Conservation (phyloP, 352 stramenopile species). For the Aphanomyces cochlioides region DNA sequence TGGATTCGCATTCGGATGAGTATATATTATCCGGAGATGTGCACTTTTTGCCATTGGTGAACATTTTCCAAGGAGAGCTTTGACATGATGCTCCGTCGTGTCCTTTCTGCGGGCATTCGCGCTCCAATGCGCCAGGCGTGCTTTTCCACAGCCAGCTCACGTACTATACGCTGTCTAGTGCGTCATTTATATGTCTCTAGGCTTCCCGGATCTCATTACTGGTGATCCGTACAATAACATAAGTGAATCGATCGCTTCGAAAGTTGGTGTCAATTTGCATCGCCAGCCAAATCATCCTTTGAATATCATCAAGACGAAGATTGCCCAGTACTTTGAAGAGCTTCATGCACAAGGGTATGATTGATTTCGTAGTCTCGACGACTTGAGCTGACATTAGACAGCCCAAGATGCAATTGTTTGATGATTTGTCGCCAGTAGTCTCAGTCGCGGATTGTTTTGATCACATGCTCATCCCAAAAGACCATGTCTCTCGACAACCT, state of each 20-base stretch:
- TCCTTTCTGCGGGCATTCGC: background rate
- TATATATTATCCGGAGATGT: conserved; percentile 1
- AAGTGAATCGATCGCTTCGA: conserved; percentile 71
- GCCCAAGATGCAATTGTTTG: conserved; percentile 77
- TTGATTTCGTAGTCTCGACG: background rate
- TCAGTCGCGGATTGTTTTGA: conserved; percentile 89
- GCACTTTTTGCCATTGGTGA: background rate
- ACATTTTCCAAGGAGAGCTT: background rate
- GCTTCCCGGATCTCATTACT: conserved; percentile 34
- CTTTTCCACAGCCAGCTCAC: conserved; percentile 22
- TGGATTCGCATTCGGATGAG: background rate
- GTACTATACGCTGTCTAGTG: background rate
- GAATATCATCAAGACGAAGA: conserved; percentile 92
- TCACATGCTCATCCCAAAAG: conserved; percentile 87
- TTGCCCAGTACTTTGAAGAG: conserved; percentile 86
- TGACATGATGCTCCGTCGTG: conserved; percentile 5
- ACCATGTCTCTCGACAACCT: conserved; percentile 81
- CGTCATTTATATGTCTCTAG: background rate
- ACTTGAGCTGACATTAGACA: conserved; percentile 36
- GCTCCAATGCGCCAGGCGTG: conserved; percentile 1
- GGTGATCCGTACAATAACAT: conserved; percentile 86
- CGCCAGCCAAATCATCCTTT: conserved; percentile 80
- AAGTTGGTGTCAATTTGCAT: conserved; percentile 88
- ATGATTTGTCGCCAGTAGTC: conserved; percentile 82
- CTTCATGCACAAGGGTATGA: conserved; percentile 41